Conservation (phyloP, 345 rosid genomes). For the Kernera saxatilis region DNA sequence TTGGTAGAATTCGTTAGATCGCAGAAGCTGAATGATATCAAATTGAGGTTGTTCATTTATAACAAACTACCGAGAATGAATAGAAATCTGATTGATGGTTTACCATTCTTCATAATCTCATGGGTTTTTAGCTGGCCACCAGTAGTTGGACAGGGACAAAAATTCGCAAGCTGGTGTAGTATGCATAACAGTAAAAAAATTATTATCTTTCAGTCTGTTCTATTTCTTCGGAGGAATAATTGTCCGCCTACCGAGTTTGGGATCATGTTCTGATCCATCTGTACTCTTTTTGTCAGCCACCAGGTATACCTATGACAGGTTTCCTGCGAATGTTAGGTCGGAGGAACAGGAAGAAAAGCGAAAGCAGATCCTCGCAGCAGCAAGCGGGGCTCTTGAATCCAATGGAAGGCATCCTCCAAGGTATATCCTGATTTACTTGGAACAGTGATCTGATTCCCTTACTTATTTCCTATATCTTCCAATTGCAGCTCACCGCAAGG, state of each 20-base stretch:
- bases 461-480: conserved; percentile 11
- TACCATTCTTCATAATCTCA: background rate
- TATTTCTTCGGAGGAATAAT: background rate
- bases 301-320: conserved; percentile 88
- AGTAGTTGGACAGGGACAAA: conserved; percentile 8
- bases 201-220: background rate
- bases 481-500: conserved; percentile 67
- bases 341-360: conserved; percentile 96
- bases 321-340: conserved; percentile 80
- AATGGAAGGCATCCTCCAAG: conserved; percentile 65
- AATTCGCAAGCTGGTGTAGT: background rate
- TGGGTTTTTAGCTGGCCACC: conserved; percentile 11
- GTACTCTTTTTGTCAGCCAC: conserved; percentile 50
- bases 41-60: background rate
- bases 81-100: background rate
- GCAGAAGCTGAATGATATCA: background rate
- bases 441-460: conserved; percentile 7
- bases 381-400: conserved; percentile 82
- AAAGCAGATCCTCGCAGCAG: conserved; percentile 87
- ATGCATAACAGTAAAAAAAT: background rate
- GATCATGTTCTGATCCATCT: conserved; percentile 16
- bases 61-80: conserved; percentile 1
- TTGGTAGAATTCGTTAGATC: conserved; percentile 11
- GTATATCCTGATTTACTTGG: conserved; percentile 38
- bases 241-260: background rate